Evolutionary conservation across 1,284 basidiomycete genomes (phyloP).

Genomic region (Gymnopus androsaceus): DNA sequence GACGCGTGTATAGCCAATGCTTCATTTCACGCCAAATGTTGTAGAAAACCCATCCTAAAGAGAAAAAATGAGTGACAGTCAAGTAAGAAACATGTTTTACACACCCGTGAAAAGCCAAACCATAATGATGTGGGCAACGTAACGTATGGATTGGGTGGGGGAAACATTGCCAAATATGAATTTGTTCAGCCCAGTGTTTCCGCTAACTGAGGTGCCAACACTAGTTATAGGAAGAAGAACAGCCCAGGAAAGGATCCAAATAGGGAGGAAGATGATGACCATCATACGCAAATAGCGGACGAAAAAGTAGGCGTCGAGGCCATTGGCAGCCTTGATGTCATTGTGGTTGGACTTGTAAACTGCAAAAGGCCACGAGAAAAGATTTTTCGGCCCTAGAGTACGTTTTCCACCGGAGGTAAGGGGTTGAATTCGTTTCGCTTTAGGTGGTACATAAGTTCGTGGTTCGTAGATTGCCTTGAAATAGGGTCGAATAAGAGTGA

Average conservation of each 20-base stretch:
- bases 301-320: constrained; percentile 93
- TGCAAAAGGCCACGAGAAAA: constrained; percentile 62
- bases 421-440: constrained; percentile 16
- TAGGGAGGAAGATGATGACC: constrained; percentile 78
- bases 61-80: neutral
- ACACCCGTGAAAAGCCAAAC: constrained; percentile 75
- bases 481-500: constrained; percentile 69
- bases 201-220: constrained; percentile 50
- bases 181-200: constrained; percentile 64
- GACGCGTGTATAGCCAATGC: constrained; percentile 81
- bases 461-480: constrained; percentile 84
- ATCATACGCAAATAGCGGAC: constrained; percentile 86
- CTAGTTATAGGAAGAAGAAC: constrained; percentile 71
- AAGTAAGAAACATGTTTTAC: neutral
- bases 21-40: constrained; percentile 81
- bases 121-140: constrained; percentile 75
- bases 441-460: constrained; percentile 61
- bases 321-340: constrained; percentile 73
- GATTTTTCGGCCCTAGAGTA: constrained; percentile 42
- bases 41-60: constrained; percentile 79
- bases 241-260: constrained; percentile 77
- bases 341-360: constrained; percentile 60
- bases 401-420: constrained; percentile 21
- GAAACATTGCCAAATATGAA: constrained; percentile 86
- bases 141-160: constrained; percentile 52